Base-by-base conservation (phyloP, 805 yeast species). In the Zygotorulaspora danielsina region DNA sequence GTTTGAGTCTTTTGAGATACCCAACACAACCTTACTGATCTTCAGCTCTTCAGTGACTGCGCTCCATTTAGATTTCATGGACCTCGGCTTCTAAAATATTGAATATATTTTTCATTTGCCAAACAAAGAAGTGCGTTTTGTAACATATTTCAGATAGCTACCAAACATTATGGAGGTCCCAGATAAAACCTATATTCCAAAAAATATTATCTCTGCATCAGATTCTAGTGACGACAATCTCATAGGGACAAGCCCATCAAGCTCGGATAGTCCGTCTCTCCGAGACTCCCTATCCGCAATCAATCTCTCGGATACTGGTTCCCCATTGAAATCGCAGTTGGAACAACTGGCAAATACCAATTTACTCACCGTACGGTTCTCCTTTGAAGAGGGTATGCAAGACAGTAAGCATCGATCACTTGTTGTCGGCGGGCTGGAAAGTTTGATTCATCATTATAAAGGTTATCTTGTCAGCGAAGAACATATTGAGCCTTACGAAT, bases 321-420 rank as follows among this genome's bases (percentile, higher is more conserved):
- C 34, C n/a, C 30, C 41, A n/a, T 12, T 37, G 12, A 32, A 21
- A 29, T 25, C 40, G 16, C 44, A 48, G 33, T 37, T 58, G 28
- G 63, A 61, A 42, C 58, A 56, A 34, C 43, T 59, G 10, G 57
- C 64, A 2, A 57, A 53, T 42, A 55, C 58, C 6, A 53, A 55
- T 41, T 17, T 55, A 25, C 32, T 57, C 3, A 53, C 59, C 2
- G 34, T 54, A 9, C 46, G 66, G 38, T 41, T 59, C 10, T 51
- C 51, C 34, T 50, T 31, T 8, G 36, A 35, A 19, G 30, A 32
- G 27, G 19, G 18, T 10, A 25, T 9, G 7, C 12, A 29, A 6
- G 26, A 21, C 32, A 2, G 19, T 2, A 15, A 13, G n/a, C 26
- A 28, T 18, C 11, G 19, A 11, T 5, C 25, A 38, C 24, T 16